phyloP scores from a whole-genome alignment of 2,329 filamentous ascomycete genomes.

The Arthrinium phaeospermum region DNA sequence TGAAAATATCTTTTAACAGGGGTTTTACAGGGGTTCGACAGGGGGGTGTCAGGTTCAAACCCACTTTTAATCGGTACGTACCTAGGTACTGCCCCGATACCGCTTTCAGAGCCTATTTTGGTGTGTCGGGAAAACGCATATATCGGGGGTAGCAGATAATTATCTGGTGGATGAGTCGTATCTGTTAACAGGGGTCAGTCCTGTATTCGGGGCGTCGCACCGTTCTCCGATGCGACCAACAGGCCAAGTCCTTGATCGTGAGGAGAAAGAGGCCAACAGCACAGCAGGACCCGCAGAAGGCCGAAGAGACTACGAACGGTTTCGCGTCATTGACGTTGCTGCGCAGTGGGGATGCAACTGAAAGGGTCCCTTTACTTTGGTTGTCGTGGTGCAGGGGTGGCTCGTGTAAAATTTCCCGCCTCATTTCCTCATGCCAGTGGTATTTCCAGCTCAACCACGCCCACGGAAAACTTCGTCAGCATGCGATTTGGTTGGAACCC shows the following conservation, averaged over 20 bases:
- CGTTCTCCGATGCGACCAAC: neutral
- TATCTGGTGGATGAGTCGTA: too few species aligned
- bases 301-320: neutral
- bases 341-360: neutral
- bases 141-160: too few species aligned
- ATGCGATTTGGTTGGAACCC: neutral
- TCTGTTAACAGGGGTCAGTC: too few species aligned
- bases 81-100: too few species aligned
- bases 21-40: too few species aligned
- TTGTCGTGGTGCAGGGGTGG: neutral
- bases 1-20: too few species aligned
- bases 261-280: neutral
- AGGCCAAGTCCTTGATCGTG: too few species aligned
- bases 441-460: neutral
- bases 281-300: neutral
- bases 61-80: too few species aligned
- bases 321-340: neutral
- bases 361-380: neutral
- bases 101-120: too few species aligned
- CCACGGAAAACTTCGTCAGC: neutral
- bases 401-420: neutral
- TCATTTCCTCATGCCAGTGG: neutral
- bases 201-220: too few species aligned
- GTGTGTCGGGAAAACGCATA: too few species aligned
- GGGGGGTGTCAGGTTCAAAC: too few species aligned